Base-by-base conservation (phyloP, 306 rosid species). In the Glycine soja region DNA sequence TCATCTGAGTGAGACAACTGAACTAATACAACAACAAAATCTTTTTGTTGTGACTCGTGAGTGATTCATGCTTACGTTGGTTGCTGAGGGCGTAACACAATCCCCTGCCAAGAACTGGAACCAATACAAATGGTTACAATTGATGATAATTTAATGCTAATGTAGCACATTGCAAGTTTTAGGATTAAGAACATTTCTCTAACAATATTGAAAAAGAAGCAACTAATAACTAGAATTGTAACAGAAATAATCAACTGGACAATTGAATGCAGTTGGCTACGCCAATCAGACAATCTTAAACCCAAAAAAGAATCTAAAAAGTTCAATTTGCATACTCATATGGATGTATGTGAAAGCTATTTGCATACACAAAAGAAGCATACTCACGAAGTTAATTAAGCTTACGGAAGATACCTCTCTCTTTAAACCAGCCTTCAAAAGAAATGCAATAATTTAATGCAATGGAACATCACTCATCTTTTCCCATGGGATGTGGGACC, bases 371-470 rank as follows among this genome's bases (percentile, higher is more conserved):
- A 50, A 42, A 65, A 30, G 45, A n/a, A 65, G 16, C 75, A 63
- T 53, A 24, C 30, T 12, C 3, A 43, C 15, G 13, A 8, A 75
- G 16, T 36, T 24, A 24, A 24, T 24, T 56, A 67, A 72, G 64
- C 84, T 52, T 14, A 36, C 13, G 48, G 50, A 48, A 19, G 72
- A 75, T 46, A 58, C 77, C 38, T 81, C 34, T 47, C 81, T 54
- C 66, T 38, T 47, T 57, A 68, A 75, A 58, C 16, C 72, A 82
- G 72, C 46, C 42, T 75, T 58, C 36, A 66, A 67, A 81, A 65
- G 62, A 65, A 74, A 52, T 81, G 69, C 30, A 24, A 24, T 24
- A 1, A 24, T 24, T 24, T 24, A 24, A 24, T 24, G 30, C 10
- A 40, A 63, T 50, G 73, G 42, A 80, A 30, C 24, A 81, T 47